Percentiles rank a stretch among this genome's conserved stretches.
Conservation (phyloP, 2,329 filamentous ascomycete species). For the Beauveria brongniartii region DNA sequence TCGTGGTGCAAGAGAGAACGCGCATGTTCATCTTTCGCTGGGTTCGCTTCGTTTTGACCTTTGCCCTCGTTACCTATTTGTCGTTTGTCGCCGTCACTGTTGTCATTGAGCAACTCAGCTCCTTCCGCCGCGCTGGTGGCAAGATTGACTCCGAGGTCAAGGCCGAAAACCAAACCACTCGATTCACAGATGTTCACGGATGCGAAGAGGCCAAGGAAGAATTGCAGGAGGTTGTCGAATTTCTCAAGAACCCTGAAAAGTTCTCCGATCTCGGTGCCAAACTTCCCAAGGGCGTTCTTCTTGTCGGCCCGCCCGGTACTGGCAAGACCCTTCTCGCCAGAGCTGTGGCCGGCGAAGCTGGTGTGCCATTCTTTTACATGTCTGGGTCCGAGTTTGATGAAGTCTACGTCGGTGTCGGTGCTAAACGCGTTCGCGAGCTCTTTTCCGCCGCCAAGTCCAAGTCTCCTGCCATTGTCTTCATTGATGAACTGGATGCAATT, state of each 20-base stretch:
- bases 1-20: conserved; percentile 87
- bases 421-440: conserved; percentile 92
- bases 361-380: conserved; percentile 99
- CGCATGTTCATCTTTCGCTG: conserved; percentile 77
- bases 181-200: conserved; percentile 90
- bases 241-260: conserved; percentile 84
- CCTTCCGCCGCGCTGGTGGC: conserved; percentile 63
- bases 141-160: conserved; percentile 76
- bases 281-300: conserved; percentile 89
- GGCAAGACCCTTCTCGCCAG: conserved; percentile 94
- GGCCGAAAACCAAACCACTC: conserved; percentile 82
- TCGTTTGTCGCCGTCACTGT: conserved; percentile 73
- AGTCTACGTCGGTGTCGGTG: conserved; percentile 93
- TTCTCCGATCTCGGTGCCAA: conserved; percentile 94
- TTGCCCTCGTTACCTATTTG: conserved; percentile 71
- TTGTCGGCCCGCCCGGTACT: conserved; percentile 92
- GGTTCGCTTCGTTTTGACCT: conserved; percentile 78
- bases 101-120: conserved; percentile 70
- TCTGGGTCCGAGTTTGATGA: conserved; percentile 98
- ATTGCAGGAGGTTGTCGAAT: conserved; percentile 92
- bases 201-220: conserved; percentile 99
- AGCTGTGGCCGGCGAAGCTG: conserved; percentile 92
- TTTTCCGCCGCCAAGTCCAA: conserved; percentile 76
- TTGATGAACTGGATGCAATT: conserved; percentile 89
- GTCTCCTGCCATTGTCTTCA: conserved; percentile 88